Base-by-base conservation (phyloP, 2,329 filamentous ascomycete genomes). In the Ascochyta fabae region DNA sequence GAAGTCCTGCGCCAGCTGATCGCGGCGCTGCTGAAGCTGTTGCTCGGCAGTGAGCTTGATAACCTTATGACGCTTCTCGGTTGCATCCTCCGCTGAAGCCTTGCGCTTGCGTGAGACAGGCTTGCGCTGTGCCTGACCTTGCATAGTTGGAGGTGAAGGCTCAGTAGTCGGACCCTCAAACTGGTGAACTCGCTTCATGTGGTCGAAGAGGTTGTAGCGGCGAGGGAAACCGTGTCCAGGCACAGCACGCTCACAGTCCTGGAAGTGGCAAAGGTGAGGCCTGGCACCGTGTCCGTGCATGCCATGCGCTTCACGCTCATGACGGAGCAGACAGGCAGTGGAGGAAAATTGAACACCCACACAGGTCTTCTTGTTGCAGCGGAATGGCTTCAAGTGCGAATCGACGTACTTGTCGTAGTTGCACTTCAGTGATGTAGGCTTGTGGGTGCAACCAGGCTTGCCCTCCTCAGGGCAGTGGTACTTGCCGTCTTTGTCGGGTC, bases 371-470 rank as follows among this genome's bases (percentile, higher is more conserved):
- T 89, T 84, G 86, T 95, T 96, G 88, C 94, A 98, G 58, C 91
- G 88, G 81, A 97, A 98, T 15, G 94, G 94, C 84, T 96, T 96
- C 72, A 97, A 78, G 79, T 98, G 94, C 26, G 94, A 97, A 78
- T 98, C 94, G 66, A 98, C 88, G 69, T 95, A 96, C 84, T 98
- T 98, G 84, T 97, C 93, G 75, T 97, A 98, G 80, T 96, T 96
- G 87, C 94, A 97, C 86, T 97, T 97, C 68, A 98, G 90, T 81
- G 96, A 95, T 72, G 96, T 95, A 36, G 93, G 87, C 79, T 91
- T 90, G 86, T 97, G 94, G 77, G 86, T 90, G 85, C 94, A 98
- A 71, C 87, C 83, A 46, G 84, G 79, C 53, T 82, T 80, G 67
- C 86, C 89, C 75, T 89, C 87, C 83, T 89, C 95, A 6, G 94